A percentile compares a stretch with the other conserved stretches of the same genome.
Evolutionary conservation across 345 rosid species (phyloP).

Genomic region (Moringa oleifera): DNA sequence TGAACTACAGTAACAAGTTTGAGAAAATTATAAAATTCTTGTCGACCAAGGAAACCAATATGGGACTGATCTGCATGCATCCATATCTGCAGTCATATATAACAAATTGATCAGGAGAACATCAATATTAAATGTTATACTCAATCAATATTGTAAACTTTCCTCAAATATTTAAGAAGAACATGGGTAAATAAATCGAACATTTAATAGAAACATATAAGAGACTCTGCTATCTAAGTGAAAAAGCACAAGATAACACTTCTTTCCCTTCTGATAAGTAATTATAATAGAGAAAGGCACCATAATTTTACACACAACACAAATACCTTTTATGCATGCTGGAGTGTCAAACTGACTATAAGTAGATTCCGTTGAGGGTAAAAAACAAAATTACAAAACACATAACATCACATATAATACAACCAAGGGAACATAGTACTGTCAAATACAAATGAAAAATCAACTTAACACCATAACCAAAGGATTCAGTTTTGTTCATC

Average conservation of each 20-base stretch:
- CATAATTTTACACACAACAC: too few relatives aligned
- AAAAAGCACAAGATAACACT: background rate
- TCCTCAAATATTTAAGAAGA: background rate
- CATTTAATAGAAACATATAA: background rate
- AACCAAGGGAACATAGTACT: background rate
- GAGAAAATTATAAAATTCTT: constrained; percentile 82
- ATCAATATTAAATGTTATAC: too few relatives aligned
- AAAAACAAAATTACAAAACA: too few relatives aligned
- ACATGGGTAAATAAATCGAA: background rate
- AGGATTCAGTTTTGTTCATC: too few relatives aligned
- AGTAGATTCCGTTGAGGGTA: too few relatives aligned
- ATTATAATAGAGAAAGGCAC: too few relatives aligned
- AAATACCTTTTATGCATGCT: too few relatives aligned
- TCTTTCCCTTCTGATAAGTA: background rate
- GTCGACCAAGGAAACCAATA: constrained; percentile 75
- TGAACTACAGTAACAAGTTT: constrained; percentile 97
- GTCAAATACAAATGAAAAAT: background rate
- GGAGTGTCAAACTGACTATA: too few relatives aligned
- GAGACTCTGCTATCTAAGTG: background rate
- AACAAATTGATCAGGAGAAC: constrained; percentile 12
- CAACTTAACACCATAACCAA: too few relatives aligned
- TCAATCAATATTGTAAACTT: background rate
- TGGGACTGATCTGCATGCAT: constrained; percentile 70
- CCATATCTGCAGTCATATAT: constrained; percentile 64
- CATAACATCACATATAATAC: too few relatives aligned